phyloP scores from a whole-genome alignment of 2,329 filamentous ascomycete genomes.

The Lachnellula arida region DNA sequence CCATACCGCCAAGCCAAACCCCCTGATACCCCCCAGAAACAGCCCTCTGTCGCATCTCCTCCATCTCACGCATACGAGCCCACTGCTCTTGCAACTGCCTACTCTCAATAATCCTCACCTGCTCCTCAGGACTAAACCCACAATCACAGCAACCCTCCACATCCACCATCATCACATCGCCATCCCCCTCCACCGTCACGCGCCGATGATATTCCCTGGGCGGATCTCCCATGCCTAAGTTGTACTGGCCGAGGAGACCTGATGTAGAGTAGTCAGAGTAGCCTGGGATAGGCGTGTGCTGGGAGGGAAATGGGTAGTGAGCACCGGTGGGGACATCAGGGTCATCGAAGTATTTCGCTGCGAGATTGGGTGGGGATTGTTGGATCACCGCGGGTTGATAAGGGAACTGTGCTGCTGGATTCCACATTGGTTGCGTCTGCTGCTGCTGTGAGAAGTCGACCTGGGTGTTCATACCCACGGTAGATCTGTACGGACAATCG shows the following conservation, averaged over 20 bases:
- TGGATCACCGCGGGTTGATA: not conserved
- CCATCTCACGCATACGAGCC: too few species aligned
- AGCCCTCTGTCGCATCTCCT: too few species aligned
- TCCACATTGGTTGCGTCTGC: not conserved
- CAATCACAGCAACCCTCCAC: not conserved
- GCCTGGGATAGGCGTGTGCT: not conserved
- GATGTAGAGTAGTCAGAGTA: not conserved
- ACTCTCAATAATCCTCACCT: too few species aligned
- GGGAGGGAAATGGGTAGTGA: not conserved
- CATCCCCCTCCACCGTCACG: not conserved
- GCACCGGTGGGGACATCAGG: not conserved
- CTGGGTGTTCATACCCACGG: too few species aligned
- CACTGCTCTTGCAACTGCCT: too few species aligned
- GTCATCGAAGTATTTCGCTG: not conserved
- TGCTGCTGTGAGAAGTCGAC: too few species aligned
- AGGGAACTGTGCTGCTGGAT: not conserved
- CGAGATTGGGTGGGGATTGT: not conserved
- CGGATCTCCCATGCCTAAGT: too few species aligned
- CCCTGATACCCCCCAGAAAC: too few species aligned
- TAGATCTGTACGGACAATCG: too few species aligned
- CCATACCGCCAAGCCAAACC: too few species aligned
- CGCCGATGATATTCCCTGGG: not conserved
- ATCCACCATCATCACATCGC: not conserved
- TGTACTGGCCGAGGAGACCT: too few species aligned
- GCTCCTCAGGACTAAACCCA: not conserved